These are phyloP conservation scores for Tolypocladium cylindrosporum DNA, from an alignment of 2,329 filamentous ascomycete genomes.

Conservation along the genomic window DNA sequence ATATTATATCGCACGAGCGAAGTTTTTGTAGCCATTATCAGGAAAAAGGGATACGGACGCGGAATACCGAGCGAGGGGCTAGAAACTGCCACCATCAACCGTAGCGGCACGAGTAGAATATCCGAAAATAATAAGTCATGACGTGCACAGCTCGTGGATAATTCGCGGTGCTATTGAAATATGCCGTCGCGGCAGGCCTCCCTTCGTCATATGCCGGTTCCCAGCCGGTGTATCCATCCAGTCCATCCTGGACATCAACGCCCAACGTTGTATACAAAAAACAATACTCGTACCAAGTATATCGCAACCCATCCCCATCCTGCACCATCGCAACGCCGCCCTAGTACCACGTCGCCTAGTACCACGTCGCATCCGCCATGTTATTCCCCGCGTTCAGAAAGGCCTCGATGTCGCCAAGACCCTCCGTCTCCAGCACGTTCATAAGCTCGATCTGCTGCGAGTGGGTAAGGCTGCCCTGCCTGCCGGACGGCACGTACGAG, in stretches of 20 bases:
- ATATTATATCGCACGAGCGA: not conserved
- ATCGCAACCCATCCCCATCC: not conserved
- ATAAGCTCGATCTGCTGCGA: conserved; percentile 78
- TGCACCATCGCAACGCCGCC: not conserved
- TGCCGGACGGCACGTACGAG: conserved; percentile 31
- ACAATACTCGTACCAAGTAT: not conserved
- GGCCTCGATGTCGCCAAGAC: conserved; percentile 50
- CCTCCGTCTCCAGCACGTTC: conserved; percentile 65
- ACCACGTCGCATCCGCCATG: conserved; percentile 22
- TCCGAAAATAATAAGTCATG: not conserved
- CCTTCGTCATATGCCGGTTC: not conserved
- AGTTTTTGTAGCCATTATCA: not conserved
- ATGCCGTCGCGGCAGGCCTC: not conserved
- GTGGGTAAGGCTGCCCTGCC: conserved; percentile 62
- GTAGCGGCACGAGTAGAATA: not conserved
- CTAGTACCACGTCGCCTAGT: conserved; percentile 23
- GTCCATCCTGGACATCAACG: not conserved
- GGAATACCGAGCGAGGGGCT: not conserved
- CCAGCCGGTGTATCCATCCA: not conserved
- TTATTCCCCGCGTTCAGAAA: conserved; percentile 36
- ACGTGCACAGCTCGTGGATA: not conserved
- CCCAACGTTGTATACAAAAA: not conserved
- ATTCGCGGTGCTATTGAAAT: not conserved
- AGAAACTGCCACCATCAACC: not conserved
- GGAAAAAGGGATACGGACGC: not conserved